Evolutionary conservation across 2,329 filamentous ascomycete genomes (phyloP).

Genomic region (Rutstroemia sp.): DNA sequence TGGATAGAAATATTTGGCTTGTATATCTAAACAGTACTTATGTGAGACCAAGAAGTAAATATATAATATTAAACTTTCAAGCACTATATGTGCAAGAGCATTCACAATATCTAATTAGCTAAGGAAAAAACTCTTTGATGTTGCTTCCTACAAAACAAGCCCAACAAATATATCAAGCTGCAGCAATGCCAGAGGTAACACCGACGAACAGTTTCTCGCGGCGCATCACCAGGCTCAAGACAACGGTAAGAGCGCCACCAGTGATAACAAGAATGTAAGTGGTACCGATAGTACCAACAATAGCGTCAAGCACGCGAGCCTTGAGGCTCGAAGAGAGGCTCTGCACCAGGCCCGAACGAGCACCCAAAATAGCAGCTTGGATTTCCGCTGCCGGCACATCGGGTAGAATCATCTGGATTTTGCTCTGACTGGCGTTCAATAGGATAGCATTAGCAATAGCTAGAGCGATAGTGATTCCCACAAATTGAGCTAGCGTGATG

Average conservation of each 20-base stretch:
- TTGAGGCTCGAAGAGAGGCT: background rate
- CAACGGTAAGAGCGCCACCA: background rate
- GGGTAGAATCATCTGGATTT: conserved; percentile 23
- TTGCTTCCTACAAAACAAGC: too few relatives aligned
- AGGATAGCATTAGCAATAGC: conserved; percentile 31
- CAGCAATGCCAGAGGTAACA: too few relatives aligned
- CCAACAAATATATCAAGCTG: too few relatives aligned
- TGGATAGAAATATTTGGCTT: too few relatives aligned
- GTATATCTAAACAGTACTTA: too few relatives aligned
- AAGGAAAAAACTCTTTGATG: too few relatives aligned
- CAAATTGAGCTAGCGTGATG: conserved; percentile 27
- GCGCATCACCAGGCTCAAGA: background rate
- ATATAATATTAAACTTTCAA: too few relatives aligned
- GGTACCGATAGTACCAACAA: background rate
- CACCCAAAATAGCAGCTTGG: conserved; percentile 19
- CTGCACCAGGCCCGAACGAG: conserved; percentile 6
- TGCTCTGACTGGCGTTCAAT: conserved; percentile 26
- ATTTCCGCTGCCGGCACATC: conserved; percentile 18
- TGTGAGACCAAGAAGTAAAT: too few relatives aligned
- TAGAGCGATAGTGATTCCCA: conserved; percentile 28
- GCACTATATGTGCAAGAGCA: too few relatives aligned
- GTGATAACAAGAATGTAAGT: background rate
- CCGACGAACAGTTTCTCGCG: background rate
- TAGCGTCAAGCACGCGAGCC: background rate
- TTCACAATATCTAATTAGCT: too few relatives aligned